A percentile compares a stretch with the other conserved stretches of the same genome.
phyloP scores from a whole-genome alignment of 306 rosid species.

The Prunus mume region DNA sequence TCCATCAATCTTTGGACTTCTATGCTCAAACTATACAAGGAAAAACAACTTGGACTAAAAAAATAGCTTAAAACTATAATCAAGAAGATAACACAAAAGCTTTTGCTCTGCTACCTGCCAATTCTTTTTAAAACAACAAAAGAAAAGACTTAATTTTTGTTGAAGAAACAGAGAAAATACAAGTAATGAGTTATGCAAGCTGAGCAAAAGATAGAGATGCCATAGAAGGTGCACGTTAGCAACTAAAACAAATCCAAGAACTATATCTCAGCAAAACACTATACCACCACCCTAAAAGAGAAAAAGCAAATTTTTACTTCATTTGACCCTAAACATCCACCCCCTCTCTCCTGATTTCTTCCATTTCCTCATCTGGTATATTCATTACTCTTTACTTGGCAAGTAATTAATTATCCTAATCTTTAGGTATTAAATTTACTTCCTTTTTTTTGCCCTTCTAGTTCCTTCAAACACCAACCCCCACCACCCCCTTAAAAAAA shows the following conservation, averaged over 20 bases:
- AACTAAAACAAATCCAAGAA: not conserved
- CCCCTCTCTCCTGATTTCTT: not conserved
- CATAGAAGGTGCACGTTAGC: not conserved
- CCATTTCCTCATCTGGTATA: not conserved
- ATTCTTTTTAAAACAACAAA: not conserved
- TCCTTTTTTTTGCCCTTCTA: not conserved
- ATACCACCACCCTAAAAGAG: not conserved
- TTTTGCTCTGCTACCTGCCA: not conserved
- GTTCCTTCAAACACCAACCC: not conserved
- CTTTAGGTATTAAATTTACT: not conserved
- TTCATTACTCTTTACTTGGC: not conserved
- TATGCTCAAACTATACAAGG: not conserved
- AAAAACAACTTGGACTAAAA: not conserved
- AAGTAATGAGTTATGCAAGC: not conserved
- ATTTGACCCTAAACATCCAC: not conserved
- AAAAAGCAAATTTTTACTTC: not conserved
- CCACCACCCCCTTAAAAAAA: too few species aligned
- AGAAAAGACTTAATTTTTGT: not conserved
- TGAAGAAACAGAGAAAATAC: not conserved
- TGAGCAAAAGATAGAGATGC: not conserved
- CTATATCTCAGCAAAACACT: not conserved
- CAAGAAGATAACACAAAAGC: not conserved
- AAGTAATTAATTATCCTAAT: not conserved
- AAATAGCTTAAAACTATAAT: not conserved
- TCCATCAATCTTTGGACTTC: conserved; percentile 1